Evolutionary conservation across 257 asterid genomes (phyloP).

Genomic region (Rubia yunnanensis): DNA sequence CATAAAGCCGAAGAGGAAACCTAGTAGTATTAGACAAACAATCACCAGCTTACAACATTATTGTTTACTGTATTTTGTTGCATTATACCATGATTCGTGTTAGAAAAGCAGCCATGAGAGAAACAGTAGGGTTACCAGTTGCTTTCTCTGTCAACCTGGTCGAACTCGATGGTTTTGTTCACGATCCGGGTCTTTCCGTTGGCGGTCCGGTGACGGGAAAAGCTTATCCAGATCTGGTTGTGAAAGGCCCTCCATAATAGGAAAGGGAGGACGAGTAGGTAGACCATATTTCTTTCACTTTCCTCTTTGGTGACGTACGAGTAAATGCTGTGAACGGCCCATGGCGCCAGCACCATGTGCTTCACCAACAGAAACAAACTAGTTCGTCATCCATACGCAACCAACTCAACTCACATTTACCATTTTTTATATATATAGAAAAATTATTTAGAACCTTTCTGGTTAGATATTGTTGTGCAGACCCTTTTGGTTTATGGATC

Average conservation of each 20-base stretch:
- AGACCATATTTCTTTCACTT: slow-evolving; percentile 23
- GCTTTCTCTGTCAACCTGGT: slow-evolving; percentile 77
- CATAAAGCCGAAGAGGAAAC: neutral
- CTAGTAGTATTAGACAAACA: too few relatives aligned
- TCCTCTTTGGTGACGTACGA: slow-evolving; percentile 25
- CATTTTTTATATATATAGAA: too few relatives aligned
- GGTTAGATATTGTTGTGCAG: neutral
- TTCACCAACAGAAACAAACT: slow-evolving; percentile 7
- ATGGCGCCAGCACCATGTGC: slow-evolving; percentile 70
- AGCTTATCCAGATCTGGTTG: slow-evolving; percentile 66
- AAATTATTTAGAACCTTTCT: too few relatives aligned
- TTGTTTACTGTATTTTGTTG: too few relatives aligned
- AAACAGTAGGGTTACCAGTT: slow-evolving; percentile 38
- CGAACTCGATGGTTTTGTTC: slow-evolving; percentile 71
- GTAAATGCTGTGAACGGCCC: slow-evolving; percentile 38
- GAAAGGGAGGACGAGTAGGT: slow-evolving; percentile 47
- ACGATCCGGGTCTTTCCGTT: slow-evolving; percentile 61
- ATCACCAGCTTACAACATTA: too few relatives aligned
- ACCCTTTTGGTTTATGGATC: too few relatives aligned
- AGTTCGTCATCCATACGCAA: neutral
- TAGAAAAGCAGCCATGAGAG: too few relatives aligned
- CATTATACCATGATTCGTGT: too few relatives aligned
- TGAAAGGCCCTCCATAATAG: slow-evolving; percentile 44
- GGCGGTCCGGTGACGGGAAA: slow-evolving; percentile 65
- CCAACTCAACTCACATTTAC: too few relatives aligned